Evolutionary conservation across 2,329 filamentous ascomycete genomes (phyloP).

Genomic region (Sarocladiaceae sp.): DNA sequence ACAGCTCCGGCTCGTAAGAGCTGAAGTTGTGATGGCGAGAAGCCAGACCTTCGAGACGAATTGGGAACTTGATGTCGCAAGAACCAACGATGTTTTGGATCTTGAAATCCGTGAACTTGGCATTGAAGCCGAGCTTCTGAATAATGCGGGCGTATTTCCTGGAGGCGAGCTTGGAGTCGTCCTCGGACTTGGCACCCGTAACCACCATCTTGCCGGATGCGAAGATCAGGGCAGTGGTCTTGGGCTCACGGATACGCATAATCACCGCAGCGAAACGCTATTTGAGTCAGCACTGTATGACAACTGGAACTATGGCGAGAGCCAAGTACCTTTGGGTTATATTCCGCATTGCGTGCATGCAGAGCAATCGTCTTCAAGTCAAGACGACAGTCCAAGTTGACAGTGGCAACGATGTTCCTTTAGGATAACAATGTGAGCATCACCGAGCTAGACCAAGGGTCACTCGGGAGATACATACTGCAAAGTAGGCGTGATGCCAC

Average conservation of each 20-base stretch:
- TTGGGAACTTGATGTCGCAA: slow-evolving; percentile 99
- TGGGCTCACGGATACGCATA: slow-evolving; percentile 98
- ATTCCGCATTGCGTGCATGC: slow-evolving; percentile 96
- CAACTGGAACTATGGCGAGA: slow-evolving; percentile 14
- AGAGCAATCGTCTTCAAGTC: slow-evolving; percentile 98
- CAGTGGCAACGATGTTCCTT: slow-evolving; percentile 99
- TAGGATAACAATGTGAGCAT: slow-evolving; percentile 45
- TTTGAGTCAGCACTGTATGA: slow-evolving; percentile 24
- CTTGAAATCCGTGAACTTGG: slow-evolving; percentile 99
- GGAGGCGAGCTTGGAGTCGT: slow-evolving; percentile 94
- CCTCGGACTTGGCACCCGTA: slow-evolving; percentile 95
- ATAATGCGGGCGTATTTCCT: slow-evolving; percentile 99
- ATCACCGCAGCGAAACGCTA: slow-evolving; percentile 98
- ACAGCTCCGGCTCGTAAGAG: slow-evolving; percentile 96
- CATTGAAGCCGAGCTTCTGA: slow-evolving; percentile 98
- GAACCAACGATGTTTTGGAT: slow-evolving; percentile 99
- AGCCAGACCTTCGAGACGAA: slow-evolving; percentile 91
- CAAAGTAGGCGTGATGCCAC: slow-evolving; percentile 87
- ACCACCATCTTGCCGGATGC: slow-evolving; percentile 99
- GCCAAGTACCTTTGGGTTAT: slow-evolving; percentile 86
- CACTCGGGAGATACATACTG: slow-evolving; percentile 74
- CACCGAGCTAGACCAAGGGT: slow-evolving; percentile 29
- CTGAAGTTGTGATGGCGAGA: slow-evolving; percentile 99
- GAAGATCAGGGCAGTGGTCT: slow-evolving; percentile 97
- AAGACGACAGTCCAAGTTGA: slow-evolving; percentile 95